Evolutionary conservation across 1,284 basidiomycete genomes (phyloP).

Genomic region (Erythrobasidium hasegawianum): DNA sequence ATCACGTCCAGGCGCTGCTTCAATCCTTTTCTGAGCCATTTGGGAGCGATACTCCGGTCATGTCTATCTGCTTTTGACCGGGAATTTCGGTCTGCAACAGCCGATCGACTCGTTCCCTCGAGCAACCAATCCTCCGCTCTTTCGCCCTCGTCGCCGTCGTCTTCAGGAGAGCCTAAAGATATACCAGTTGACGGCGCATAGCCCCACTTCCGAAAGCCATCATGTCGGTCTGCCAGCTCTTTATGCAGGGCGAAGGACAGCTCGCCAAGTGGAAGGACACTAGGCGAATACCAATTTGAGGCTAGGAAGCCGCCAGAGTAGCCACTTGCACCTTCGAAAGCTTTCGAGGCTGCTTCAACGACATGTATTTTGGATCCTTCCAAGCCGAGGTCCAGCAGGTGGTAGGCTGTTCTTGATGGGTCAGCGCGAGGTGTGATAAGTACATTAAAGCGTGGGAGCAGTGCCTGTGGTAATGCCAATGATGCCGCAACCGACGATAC

Average conservation of each 20-base stretch:
- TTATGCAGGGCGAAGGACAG: slow-evolving; percentile 20
- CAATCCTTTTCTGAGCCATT: slow-evolving; percentile 5
- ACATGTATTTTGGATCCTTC: slow-evolving; percentile 8
- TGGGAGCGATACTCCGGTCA: not conserved
- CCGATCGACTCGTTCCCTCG: slow-evolving; percentile 22
- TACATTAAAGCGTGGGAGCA: too few relatives aligned
- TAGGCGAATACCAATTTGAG: slow-evolving; percentile 12
- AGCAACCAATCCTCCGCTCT: slow-evolving; percentile 16
- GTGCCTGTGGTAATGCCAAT: not conserved
- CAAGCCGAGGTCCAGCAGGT: slow-evolving; percentile 14
- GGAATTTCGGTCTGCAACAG: slow-evolving; percentile 4
- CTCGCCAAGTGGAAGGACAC: slow-evolving; percentile 15
- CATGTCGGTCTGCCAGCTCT: slow-evolving; percentile 4
- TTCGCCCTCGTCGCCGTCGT: not conserved
- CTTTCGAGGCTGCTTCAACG: not conserved
- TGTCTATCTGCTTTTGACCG: not conserved
- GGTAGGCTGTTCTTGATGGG: not conserved
- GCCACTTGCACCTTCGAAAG: slow-evolving; percentile 21
- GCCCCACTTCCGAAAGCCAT: slow-evolving; percentile 1
- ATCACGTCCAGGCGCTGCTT: slow-evolving; percentile 11
- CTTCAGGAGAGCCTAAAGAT: slow-evolving; percentile 7
- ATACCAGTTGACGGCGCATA: slow-evolving; percentile 17
- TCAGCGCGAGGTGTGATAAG: not conserved
- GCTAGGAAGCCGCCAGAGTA: slow-evolving; percentile 24
- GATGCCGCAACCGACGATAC: not conserved